These are phyloP conservation scores for Penicillium longicatenatum DNA, from an alignment of 495 filamentous ascomycete genomes.

Conservation along the genomic window DNA sequence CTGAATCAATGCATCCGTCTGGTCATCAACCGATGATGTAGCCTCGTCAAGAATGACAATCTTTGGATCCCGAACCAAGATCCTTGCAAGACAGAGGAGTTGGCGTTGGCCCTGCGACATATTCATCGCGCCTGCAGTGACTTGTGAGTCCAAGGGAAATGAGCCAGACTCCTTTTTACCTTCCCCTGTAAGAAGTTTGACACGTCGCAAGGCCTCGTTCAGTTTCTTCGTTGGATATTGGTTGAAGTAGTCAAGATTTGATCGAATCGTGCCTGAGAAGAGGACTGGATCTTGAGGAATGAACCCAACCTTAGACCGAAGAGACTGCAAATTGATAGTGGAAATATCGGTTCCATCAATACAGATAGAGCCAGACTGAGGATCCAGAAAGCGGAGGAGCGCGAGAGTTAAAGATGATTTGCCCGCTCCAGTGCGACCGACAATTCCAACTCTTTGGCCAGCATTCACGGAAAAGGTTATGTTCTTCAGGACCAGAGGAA, in stretches of 20 bases:
- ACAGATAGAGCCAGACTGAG: not conserved
- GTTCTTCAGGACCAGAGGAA: not conserved
- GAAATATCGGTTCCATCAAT: not conserved
- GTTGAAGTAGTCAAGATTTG: not conserved
- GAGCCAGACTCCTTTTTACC: not conserved
- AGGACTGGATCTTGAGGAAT: not conserved
- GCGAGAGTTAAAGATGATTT: not conserved
- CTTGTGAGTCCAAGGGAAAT: not conserved
- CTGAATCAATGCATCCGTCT: not conserved
- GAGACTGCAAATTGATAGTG: not conserved
- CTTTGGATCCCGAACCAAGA: not conserved
- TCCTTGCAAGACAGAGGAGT: not conserved
- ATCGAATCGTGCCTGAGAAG: not conserved
- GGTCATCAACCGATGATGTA: not conserved
- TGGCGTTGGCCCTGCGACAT: not conserved
- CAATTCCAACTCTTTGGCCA: not conserved
- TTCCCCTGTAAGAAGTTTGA: not conserved
- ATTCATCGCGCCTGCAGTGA: not conserved
- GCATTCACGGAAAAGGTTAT: not conserved
- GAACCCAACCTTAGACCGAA: not conserved
- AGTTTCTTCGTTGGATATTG: not conserved
- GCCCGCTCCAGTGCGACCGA: conserved; percentile 2
- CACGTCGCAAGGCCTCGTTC: not conserved
- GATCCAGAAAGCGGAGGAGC: not conserved
- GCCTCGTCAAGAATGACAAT: not conserved